Conservation (phyloP, 768 basidiomycete genomes). For the Boletus rufocinnamomeus region DNA sequence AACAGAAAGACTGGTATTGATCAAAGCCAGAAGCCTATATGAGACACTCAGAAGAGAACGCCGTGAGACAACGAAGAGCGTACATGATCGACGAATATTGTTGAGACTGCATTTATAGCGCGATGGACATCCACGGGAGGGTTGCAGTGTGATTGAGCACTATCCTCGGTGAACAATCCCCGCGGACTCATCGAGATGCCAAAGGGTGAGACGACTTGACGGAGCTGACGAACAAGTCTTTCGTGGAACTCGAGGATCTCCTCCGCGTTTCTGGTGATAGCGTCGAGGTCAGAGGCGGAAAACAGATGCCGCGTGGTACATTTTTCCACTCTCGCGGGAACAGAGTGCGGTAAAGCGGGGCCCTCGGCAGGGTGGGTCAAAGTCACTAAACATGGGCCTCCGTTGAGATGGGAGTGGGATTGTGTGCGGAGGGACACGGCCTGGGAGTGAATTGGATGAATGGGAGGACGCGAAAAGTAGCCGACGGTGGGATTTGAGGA, state of each 20-base stretch:
- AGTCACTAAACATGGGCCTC: slow-evolving; percentile 11
- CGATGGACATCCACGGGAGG: slow-evolving; percentile 45
- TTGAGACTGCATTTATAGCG: slow-evolving; percentile 42
- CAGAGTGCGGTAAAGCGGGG: slow-evolving; percentile 10
- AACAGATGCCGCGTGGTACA: slow-evolving; percentile 51
- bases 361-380: slow-evolving; percentile 23
- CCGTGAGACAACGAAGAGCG: slow-evolving; percentile 6
- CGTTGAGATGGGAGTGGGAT: slow-evolving; percentile 41
- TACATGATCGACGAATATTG: slow-evolving; percentile 62
- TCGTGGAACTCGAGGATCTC: slow-evolving; percentile 72
- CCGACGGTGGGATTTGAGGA: slow-evolving; percentile 31
- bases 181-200: slow-evolving; percentile 46
- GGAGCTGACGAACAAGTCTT: slow-evolving; percentile 58
- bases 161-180: slow-evolving; percentile 17
- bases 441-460: slow-evolving; percentile 44
- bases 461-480: slow-evolving; percentile 40
- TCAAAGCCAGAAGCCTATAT: slow-evolving; percentile 70
- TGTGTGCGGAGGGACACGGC: slow-evolving; percentile 48
- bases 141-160: background rate
- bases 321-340: slow-evolving; percentile 34
- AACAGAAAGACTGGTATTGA: slow-evolving; percentile 84
- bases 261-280: slow-evolving; percentile 65
- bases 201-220: slow-evolving; percentile 48
- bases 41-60: slow-evolving; percentile 7
- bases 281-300: slow-evolving; percentile 55